A percentile compares a stretch with the other conserved stretches of the same genome.
phyloP scores from a whole-genome alignment of 352 stramenopile species.

The Albugo candida region DNA sequence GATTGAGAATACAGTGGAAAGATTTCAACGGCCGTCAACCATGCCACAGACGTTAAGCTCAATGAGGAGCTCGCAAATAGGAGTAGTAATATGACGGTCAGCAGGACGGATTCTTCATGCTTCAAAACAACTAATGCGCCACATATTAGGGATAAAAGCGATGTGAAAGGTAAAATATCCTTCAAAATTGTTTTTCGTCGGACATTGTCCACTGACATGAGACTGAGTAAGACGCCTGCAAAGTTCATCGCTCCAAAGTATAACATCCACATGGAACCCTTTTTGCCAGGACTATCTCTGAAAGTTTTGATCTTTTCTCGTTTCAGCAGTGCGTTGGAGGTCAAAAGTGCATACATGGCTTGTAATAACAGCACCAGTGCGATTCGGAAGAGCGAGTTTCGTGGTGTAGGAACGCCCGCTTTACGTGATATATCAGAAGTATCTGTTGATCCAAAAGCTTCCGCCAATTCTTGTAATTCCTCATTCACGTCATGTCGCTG shows the following conservation, averaged over 20 bases:
- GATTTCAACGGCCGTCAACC: conserved; percentile 61
- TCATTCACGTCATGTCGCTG: conserved; percentile 36
- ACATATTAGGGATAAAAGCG: conserved; percentile 15
- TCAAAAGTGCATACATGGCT: conserved; percentile 34
- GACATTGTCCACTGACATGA: conserved; percentile 67
- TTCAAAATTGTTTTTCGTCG: conserved; percentile 80
- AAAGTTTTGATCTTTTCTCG: conserved; percentile 15
- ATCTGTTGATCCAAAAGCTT: conserved; percentile 1
- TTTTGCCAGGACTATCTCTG: not conserved
- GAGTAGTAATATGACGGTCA: conserved; percentile 26
- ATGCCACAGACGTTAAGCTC: conserved; percentile 52
- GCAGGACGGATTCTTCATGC: conserved; percentile 7
- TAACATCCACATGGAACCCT: conserved; percentile 4
- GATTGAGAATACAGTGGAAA: conserved; percentile 62
- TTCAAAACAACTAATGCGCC: conserved; percentile 20
- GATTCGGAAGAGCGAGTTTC: conserved; percentile 43
- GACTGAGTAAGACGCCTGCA: conserved; percentile 39
- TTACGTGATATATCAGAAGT: conserved; percentile 4
- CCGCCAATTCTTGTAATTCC: conserved; percentile 31
- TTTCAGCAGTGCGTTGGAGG: conserved; percentile 43
- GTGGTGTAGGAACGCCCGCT: conserved; percentile 4
- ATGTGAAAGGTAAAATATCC: conserved; percentile 61
- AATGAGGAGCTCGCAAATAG: conserved; percentile 43
- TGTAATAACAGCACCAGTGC: conserved; percentile 38
- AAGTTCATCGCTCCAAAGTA: conserved; percentile 30